phyloP scores from a whole-genome alignment of 1,284 basidiomycete species.

The Chalciporus sp. region DNA sequence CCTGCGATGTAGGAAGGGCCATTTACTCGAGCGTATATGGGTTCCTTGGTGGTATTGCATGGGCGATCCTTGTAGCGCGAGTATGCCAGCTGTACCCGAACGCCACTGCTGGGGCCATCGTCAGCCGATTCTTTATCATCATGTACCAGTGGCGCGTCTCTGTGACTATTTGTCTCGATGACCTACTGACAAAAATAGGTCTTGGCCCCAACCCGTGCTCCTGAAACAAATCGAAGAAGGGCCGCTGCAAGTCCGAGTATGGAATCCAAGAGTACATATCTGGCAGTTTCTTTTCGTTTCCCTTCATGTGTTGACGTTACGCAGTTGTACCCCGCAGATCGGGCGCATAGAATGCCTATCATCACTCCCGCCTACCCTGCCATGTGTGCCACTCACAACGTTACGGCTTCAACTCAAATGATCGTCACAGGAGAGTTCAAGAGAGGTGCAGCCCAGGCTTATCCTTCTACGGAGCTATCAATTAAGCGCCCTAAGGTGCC shows the following conservation, averaged over 20 bases:
- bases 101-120: constrained; percentile 91
- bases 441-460: constrained; percentile 57
- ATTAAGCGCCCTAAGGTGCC: constrained; percentile 56
- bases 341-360: constrained; percentile 98
- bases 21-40: constrained; percentile 99
- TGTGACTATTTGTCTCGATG: constrained; percentile 1
- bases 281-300: not conserved
- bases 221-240: constrained; percentile 97
- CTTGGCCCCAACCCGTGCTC: constrained; percentile 97
- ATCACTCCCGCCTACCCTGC: constrained; percentile 99
- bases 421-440: constrained; percentile 98
- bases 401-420: constrained; percentile 93
- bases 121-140: constrained; percentile 96
- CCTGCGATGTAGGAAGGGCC: constrained; percentile 67
- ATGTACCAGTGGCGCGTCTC: constrained; percentile 88
- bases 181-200: constrained; percentile 49
- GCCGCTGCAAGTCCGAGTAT: constrained; percentile 90
- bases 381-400: constrained; percentile 99
- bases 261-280: constrained; percentile 89
- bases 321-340: constrained; percentile 90
- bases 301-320: not conserved
- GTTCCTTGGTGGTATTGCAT: constrained; percentile 97
- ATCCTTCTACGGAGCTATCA: not conserved
- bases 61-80: constrained; percentile 97
- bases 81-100: constrained; percentile 99